Conservation (phyloP, 2,329 filamentous ascomycete genomes). For the Colletotrichum phormii region DNA sequence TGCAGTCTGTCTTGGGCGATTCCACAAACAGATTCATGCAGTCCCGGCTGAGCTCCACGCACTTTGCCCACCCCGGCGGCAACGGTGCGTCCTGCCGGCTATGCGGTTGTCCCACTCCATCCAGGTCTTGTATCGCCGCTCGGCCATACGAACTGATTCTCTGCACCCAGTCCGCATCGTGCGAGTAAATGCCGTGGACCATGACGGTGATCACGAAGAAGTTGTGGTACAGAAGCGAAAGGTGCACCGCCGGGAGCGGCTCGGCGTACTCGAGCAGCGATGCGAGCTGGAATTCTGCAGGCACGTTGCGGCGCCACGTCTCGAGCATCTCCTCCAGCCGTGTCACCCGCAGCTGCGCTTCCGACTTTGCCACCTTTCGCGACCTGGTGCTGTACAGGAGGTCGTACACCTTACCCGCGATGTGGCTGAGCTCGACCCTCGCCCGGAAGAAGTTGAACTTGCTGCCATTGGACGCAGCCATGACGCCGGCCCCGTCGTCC, state of each 20-base stretch:
- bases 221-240: slow-evolving; percentile 52
- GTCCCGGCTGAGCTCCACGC: slow-evolving; percentile 47
- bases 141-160: slow-evolving; percentile 44
- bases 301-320: slow-evolving; percentile 50
- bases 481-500: slow-evolving; percentile 46
- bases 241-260: slow-evolving; percentile 44
- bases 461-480: slow-evolving; percentile 49
- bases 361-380: slow-evolving; percentile 42
- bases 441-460: slow-evolving; percentile 53
- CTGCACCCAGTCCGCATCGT: slow-evolving; percentile 51
- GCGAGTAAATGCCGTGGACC: slow-evolving; percentile 53
- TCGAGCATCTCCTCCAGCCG: slow-evolving; percentile 48
- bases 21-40: slow-evolving; percentile 48
- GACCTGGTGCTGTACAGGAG: slow-evolving; percentile 44
- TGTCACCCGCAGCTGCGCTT: slow-evolving; percentile 44
- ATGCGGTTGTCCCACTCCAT: neutral
- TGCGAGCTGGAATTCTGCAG: slow-evolving; percentile 48
- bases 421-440: slow-evolving; percentile 53
- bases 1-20: slow-evolving; percentile 45
- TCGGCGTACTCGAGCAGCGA: slow-evolving; percentile 40
- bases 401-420: slow-evolving; percentile 56
- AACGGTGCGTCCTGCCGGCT: slow-evolving; percentile 38
- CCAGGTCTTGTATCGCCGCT: slow-evolving; percentile 41
- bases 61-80: slow-evolving; percentile 47
- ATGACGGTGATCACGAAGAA: slow-evolving; percentile 51